These are phyloP conservation scores for Alternaria triticina DNA, from an alignment of 2,329 filamentous ascomycete species.

Conservation along the genomic window DNA sequence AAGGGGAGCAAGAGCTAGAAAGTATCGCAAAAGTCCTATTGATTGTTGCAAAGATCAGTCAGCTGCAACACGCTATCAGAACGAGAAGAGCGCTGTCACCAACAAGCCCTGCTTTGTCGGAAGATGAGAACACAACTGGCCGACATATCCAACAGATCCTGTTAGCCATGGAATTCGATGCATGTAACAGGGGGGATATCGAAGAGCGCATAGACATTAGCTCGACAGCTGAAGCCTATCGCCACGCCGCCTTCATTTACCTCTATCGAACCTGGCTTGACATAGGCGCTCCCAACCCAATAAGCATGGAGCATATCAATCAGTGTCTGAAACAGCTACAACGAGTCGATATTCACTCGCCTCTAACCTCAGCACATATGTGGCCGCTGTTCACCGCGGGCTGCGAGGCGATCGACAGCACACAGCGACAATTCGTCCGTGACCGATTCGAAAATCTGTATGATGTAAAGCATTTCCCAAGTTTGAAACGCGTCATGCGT, in stretches of 20 bases:
- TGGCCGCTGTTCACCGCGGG: conserved; percentile 44
- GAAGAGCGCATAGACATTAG: conserved; percentile 19
- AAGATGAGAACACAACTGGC: conserved; percentile 26
- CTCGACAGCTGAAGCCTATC: conserved; percentile 36
- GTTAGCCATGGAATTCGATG: conserved; percentile 21
- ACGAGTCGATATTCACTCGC: conserved; percentile 23
- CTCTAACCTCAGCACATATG: conserved; percentile 36
- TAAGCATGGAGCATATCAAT: conserved; percentile 36
- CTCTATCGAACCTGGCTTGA: conserved; percentile 42
- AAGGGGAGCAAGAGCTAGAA: conserved; percentile 29
- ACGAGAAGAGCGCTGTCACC: conserved; percentile 5
- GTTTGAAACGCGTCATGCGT: conserved; percentile 31
- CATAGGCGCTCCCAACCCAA: conserved; percentile 39
- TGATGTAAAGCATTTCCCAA: conserved; percentile 29
- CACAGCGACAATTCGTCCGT: conserved; percentile 34
- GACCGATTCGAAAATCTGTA: conserved; percentile 36
- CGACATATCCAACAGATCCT: conserved; percentile 26
- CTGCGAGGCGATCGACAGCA: conserved; percentile 31
- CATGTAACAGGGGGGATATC: background rate
- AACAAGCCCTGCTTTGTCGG: conserved; percentile 13
- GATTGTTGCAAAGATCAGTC: conserved; percentile 35
- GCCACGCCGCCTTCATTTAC: conserved; percentile 44
- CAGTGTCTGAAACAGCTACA: conserved; percentile 28
- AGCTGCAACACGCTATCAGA: conserved; percentile 31
- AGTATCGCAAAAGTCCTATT: conserved; percentile 35